Evolutionary conservation across 208 protist species (phyloP), one percentile per base, ranked within the genome.

Genomic region (Leishmania tropica): DNA sequence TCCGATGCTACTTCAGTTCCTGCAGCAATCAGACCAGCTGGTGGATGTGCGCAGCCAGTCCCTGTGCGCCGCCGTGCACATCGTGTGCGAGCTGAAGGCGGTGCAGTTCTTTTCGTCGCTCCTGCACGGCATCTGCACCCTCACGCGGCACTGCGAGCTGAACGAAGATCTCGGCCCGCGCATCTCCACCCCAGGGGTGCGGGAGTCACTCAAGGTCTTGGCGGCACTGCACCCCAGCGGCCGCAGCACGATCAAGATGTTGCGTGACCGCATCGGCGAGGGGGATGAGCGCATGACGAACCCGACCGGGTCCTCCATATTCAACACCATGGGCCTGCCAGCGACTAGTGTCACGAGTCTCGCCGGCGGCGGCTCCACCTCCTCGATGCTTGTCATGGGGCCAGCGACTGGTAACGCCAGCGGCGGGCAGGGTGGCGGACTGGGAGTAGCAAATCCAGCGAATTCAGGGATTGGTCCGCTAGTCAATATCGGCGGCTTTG

Each of bases 21-120:
- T 96, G 19, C 91, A 96, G 79, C 92, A 96, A 84, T 85, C 90
- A 28, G 95, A 97, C 54, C 95, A 97, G 89, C 89, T 96, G 42
- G 88, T 91, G 24, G 93, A 97, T 78, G 92, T 98, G 72, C 93
- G 93, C 80, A 89, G 90, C 31, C 93, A 96, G 73, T 94, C 95
- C 8, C 82, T 97, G 35, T 97, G 93, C 85, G 95, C 89, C 31
- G 87, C 92, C 10, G 91, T 97, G 53, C 94, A 97, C 81, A 93
- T 98, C 86, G 93, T 97, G 7, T 97, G 93, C 72, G 90, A 96
- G 79, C 90, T 98, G 19, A 96, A 98, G 75, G 94, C 93, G 37
- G 88, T 92, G 37, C 95, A 98, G 82, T 92, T 96, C 87, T 89
- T 97, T 73, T 85, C 95, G 11, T 89, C 90, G 13, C 85, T 98